phyloP scores from a whole-genome alignment of 306 rosid species.

The Pterocarpus santalinus region DNA sequence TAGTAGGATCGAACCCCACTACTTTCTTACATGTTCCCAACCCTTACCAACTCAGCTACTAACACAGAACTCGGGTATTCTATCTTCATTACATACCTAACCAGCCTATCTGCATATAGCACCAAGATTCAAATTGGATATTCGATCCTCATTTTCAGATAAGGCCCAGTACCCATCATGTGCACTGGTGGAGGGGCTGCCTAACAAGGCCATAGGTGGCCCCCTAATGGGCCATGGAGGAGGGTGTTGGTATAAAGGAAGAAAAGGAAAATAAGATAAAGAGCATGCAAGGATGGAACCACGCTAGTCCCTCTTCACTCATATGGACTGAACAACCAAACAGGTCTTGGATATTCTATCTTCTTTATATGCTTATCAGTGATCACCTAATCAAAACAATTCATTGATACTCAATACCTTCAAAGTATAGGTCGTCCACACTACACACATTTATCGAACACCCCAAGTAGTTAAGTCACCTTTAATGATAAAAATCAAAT shows the following conservation, averaged over 20 bases:
- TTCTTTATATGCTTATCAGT: neutral
- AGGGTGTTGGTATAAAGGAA: neutral
- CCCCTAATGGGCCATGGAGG: neutral
- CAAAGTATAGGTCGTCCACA: neutral
- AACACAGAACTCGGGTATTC: neutral
- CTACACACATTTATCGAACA: neutral
- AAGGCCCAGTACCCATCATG: neutral
- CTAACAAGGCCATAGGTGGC: no score
- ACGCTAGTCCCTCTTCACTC: neutral
- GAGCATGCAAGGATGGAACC: neutral
- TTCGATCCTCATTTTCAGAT: neutral
- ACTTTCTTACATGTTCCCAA: neutral
- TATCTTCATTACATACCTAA: neutral
- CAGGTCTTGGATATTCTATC: neutral
- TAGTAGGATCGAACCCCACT: neutral
- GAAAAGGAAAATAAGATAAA: no score
- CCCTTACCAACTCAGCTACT: neutral
- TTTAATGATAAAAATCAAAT: neutral
- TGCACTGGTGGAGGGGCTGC: neutral
- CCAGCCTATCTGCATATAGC: neutral
- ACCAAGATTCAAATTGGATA: neutral
- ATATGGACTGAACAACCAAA: neutral
- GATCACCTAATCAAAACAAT: neutral
- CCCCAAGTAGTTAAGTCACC: constrained; percentile 1
- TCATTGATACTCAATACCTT: neutral